Conservation (phyloP, 306 rosid genomes). For the Psophocarpus tetragonolobus region DNA sequence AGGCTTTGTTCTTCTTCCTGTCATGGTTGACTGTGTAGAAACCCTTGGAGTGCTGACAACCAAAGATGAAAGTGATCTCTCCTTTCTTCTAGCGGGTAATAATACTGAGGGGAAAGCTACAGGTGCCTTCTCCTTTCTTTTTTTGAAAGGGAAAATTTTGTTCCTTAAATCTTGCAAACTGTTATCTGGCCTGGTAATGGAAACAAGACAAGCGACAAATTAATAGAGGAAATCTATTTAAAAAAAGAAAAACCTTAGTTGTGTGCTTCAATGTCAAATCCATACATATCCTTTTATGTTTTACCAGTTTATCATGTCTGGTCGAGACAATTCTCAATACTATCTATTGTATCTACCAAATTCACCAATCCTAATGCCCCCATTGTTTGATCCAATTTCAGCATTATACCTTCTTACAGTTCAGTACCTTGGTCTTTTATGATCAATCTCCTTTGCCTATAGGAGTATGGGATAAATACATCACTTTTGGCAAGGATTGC, state of each 20-base stretch:
- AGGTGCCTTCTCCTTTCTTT: conserved; percentile 50
- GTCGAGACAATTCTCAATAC: background rate
- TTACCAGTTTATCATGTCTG: background rate
- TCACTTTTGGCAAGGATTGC: background rate
- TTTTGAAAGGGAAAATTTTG: conserved; percentile 60
- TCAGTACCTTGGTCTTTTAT: background rate
- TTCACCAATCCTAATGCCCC: background rate
- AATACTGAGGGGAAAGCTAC: conserved; percentile 53
- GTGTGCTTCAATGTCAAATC: background rate
- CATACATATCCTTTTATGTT: background rate
- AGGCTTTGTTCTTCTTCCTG: conserved; percentile 85
- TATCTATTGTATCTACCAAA: background rate
- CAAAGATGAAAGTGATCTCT: conserved; percentile 93
- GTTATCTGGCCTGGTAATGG: conserved; percentile 68
- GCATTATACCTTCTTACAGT: background rate
- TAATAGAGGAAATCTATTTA: background rate
- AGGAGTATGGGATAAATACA: background rate
- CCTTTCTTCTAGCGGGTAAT: conserved; percentile 84
- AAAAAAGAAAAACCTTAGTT: background rate
- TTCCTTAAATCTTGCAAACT: conserved; percentile 66
- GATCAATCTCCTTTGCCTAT: background rate
- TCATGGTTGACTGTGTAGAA: conserved; percentile 62
- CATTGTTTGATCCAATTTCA: background rate
- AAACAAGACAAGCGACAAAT: conserved; percentile 27
- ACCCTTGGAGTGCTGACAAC: conserved; percentile 92